Evolutionary conservation across 2,329 filamentous ascomycete genomes (phyloP).

Genomic region (Colletotrichum tabaci): DNA sequence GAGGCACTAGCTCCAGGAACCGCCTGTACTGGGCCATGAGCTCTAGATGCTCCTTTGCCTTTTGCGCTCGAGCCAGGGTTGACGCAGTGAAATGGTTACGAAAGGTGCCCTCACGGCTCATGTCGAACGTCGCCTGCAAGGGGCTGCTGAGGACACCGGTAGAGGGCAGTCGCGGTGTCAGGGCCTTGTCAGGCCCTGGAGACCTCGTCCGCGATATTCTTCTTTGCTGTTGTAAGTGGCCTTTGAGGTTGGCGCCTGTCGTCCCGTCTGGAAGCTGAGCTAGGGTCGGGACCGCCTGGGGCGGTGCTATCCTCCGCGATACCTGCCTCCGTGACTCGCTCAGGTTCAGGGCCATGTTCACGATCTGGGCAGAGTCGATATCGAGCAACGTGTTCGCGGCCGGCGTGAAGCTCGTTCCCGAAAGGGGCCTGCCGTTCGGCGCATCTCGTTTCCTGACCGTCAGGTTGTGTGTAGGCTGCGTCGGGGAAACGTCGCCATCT

Average conservation of each 20-base stretch:
- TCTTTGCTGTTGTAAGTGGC: slow-evolving; percentile 81
- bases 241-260: slow-evolving; percentile 72
- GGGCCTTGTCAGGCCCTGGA: slow-evolving; percentile 65
- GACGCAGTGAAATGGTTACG: slow-evolving; percentile 82
- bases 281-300: slow-evolving; percentile 64
- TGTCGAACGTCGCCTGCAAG: slow-evolving; percentile 64
- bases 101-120: slow-evolving; percentile 60
- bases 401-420: slow-evolving; percentile 37
- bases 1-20: slow-evolving; percentile 83
- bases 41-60: slow-evolving; percentile 88
- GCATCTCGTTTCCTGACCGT: slow-evolving; percentile 41
- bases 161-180: slow-evolving; percentile 58
- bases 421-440: slow-evolving; percentile 44
- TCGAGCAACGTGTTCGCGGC: slow-evolving; percentile 62
- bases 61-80: slow-evolving; percentile 86
- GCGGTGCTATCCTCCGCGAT: slow-evolving; percentile 70
- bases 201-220: slow-evolving; percentile 73
- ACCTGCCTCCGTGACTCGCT: slow-evolving; percentile 84
- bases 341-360: slow-evolving; percentile 90
- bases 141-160: slow-evolving; percentile 59
- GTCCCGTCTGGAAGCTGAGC: slow-evolving; percentile 68
- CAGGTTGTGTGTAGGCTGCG: slow-evolving; percentile 24
- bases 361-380: slow-evolving; percentile 88
- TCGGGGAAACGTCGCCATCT: slow-evolving; percentile 29
- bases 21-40: slow-evolving; percentile 88